Evolutionary conservation across 345 rosid genomes (phyloP).

Genomic region (Boechera stricta): DNA sequence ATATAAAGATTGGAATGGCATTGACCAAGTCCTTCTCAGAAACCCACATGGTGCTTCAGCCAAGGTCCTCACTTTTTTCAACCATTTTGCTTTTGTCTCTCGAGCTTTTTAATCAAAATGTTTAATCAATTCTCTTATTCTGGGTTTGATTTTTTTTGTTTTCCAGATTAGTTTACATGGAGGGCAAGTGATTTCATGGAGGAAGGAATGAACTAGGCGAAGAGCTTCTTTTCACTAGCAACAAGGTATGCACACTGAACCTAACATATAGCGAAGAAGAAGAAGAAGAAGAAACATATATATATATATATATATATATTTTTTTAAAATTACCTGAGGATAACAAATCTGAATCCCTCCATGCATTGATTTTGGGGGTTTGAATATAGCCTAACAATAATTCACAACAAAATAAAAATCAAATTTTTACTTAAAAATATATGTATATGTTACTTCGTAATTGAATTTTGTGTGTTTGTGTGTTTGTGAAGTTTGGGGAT

Average conservation of each 20-base stretch:
- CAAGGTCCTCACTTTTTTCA: slow-evolving; percentile 47
- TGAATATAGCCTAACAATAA: slow-evolving; percentile 64
- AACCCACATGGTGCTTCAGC: slow-evolving; percentile 80
- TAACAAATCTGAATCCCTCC: slow-evolving; percentile 92
- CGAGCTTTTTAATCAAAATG: neutral
- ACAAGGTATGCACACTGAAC: neutral
- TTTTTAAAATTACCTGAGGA: slow-evolving; percentile 66
- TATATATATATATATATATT: too few relatives aligned
- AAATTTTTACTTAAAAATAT: neutral
- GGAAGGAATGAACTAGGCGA: slow-evolving; percentile 73
- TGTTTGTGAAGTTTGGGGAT: slow-evolving; percentile 67
- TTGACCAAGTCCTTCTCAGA: slow-evolving; percentile 73
- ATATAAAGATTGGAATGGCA: slow-evolving; percentile 75
- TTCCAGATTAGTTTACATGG: slow-evolving; percentile 82
- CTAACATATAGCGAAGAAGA: neutral
- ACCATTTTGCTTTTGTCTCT: neutral
- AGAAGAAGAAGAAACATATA: too few relatives aligned
- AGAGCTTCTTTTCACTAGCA: slow-evolving; percentile 84
- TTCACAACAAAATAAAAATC: neutral
- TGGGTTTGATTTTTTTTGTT: neutral
- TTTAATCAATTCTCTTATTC: neutral
- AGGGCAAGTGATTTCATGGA: slow-evolving; percentile 92
- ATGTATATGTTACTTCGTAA: neutral
- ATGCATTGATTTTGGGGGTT: slow-evolving; percentile 78
- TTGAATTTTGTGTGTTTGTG: neutral